A percentile compares a stretch with the other conserved stretches of the same genome.
Conservation (phyloP, 495 filamentous ascomycete species). For the Neurospora hispaniola region DNA sequence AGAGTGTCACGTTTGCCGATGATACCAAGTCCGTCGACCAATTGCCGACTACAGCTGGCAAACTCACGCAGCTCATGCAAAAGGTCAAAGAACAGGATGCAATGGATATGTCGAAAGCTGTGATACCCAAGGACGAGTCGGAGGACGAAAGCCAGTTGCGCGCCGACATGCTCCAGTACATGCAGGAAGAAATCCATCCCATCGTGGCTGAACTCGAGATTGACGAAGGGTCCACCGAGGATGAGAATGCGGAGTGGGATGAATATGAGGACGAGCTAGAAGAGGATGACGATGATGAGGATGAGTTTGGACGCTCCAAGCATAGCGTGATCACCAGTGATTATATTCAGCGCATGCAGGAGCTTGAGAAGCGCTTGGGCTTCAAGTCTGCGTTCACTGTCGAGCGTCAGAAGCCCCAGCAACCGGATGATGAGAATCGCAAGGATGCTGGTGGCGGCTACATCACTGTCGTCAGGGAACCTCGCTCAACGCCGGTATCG, state of each 20-base stretch:
- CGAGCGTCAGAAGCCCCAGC: slow-evolving; percentile 1
- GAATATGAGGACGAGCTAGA: slow-evolving; percentile 38
- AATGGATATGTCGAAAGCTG: slow-evolving; percentile 29
- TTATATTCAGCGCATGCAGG: slow-evolving; percentile 69
- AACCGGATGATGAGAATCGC: slow-evolving; percentile 14
- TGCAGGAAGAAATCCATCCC: slow-evolving; percentile 68
- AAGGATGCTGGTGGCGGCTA: slow-evolving; percentile 10
- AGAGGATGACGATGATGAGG: slow-evolving; percentile 49
- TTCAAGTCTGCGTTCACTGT: slow-evolving; percentile 31
- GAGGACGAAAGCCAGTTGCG: slow-evolving; percentile 71
- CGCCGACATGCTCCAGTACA: slow-evolving; percentile 86
- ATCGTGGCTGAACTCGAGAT: slow-evolving; percentile 90
- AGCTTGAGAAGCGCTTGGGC: slow-evolving; percentile 65
- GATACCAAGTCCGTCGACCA: slow-evolving; percentile 41
- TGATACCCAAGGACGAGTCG: slow-evolving; percentile 54
- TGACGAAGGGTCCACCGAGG: slow-evolving; percentile 56
- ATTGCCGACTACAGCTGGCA: slow-evolving; percentile 28
- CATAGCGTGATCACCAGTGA: slow-evolving; percentile 53
- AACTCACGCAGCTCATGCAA: slow-evolving; percentile 40
- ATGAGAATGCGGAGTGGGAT: slow-evolving; percentile 43
- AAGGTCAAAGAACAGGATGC: slow-evolving; percentile 31
- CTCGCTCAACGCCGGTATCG: neutral
- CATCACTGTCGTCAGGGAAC: neutral
- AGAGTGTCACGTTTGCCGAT: slow-evolving; percentile 40
- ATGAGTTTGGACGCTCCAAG: slow-evolving; percentile 59